A percentile compares a stretch with the other conserved stretches of the same genome.
These are phyloP conservation scores for Daldinia concentrica DNA, from an alignment of 495 filamentous ascomycete species.

Conservation along the genomic window DNA sequence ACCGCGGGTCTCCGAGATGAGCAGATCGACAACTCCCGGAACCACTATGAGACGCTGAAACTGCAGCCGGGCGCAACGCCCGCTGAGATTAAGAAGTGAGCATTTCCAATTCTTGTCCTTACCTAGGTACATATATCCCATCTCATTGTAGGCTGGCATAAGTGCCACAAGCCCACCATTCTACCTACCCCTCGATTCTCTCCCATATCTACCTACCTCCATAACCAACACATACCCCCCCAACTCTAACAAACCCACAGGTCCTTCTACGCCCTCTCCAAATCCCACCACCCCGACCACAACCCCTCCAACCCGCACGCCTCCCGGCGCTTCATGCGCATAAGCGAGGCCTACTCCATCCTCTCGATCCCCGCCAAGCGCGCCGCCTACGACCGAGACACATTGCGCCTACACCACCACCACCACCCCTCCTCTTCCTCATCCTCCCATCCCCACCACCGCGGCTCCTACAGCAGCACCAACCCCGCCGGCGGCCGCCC, in stretches of 20 bases:
- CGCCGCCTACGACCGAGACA: slow-evolving; percentile 80
- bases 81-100: slow-evolving; percentile 85
- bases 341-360: slow-evolving; percentile 85
- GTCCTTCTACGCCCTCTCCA: slow-evolving; percentile 93
- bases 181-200: too few species aligned
- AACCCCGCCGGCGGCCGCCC: slow-evolving; percentile 73
- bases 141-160: too few species aligned
- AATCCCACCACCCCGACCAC: slow-evolving; percentile 91
- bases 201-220: neutral
- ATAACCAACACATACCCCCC: slow-evolving; percentile 17
- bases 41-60: slow-evolving; percentile 85
- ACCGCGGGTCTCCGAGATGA: slow-evolving; percentile 38
- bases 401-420: slow-evolving; percentile 45
- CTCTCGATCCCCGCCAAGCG: slow-evolving; percentile 78
- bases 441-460: slow-evolving; percentile 33
- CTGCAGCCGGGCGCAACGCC: slow-evolving; percentile 72
- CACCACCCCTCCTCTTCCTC: slow-evolving; percentile 19
- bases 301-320: slow-evolving; percentile 81
- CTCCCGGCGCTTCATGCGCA: slow-evolving; percentile 78
- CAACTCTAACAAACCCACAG: slow-evolving; percentile 48
- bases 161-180: too few species aligned
- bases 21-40: slow-evolving; percentile 51
- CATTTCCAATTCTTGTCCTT: neutral
- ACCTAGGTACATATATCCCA: neutral
- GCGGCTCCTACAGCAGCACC: slow-evolving; percentile 55